Evolutionary conservation across 805 yeast genomes (phyloP).

Genomic region (Ascoidea tarda): DNA sequence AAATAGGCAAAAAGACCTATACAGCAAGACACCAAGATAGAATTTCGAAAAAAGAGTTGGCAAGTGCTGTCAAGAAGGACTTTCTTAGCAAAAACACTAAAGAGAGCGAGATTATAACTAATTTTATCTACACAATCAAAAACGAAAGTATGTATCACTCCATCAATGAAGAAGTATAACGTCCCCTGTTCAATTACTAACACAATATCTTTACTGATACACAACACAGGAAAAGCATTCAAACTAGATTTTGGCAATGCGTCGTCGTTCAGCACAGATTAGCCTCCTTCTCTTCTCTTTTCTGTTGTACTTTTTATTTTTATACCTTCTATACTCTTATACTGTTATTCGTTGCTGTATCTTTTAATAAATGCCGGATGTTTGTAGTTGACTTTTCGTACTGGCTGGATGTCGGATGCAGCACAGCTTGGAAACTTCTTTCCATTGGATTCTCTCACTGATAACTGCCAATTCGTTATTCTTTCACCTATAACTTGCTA

Average conservation of each 20-base stretch:
- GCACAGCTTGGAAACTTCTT: too few relatives aligned
- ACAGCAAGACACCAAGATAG: constrained; percentile 21
- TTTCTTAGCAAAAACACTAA: constrained; percentile 44
- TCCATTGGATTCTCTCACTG: too few relatives aligned
- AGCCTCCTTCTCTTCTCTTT: too few relatives aligned
- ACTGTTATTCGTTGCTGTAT: too few relatives aligned
- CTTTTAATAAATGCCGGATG: too few relatives aligned
- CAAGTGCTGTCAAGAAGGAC: constrained; percentile 51
- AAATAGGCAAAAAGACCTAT: constrained; percentile 59
- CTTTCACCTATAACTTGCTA: too few relatives aligned
- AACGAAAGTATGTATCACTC: constrained; percentile 39
- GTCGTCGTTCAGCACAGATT: neutral
- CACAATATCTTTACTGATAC: neutral
- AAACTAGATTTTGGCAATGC: neutral
- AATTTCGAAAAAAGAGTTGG: constrained; percentile 44
- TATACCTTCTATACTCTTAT: too few relatives aligned
- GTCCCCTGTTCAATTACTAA: neutral
- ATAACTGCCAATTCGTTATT: too few relatives aligned
- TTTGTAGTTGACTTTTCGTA: too few relatives aligned
- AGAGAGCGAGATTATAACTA: constrained; percentile 80
- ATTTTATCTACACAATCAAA: constrained; percentile 74
- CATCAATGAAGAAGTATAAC: neutral
- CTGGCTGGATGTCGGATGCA: too few relatives aligned
- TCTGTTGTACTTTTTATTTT: too few relatives aligned
- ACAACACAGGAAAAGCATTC: neutral